These are phyloP conservation scores for Phialophora expanda DNA, from an alignment of 2,329 filamentous ascomycete genomes.

Conservation along the genomic window DNA sequence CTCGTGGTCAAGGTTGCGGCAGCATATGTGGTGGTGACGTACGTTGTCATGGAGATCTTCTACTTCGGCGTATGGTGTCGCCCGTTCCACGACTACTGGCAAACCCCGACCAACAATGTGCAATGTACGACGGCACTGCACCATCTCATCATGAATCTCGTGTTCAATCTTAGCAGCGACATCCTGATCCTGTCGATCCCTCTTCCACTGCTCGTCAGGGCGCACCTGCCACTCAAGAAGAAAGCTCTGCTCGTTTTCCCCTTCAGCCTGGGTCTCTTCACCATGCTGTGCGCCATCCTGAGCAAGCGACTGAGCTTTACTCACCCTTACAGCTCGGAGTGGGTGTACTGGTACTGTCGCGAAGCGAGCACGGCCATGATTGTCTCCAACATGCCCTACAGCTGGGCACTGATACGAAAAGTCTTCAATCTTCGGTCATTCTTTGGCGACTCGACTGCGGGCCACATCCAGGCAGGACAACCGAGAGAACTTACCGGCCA, in stretches of 20 bases:
- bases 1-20: conserved; percentile 48
- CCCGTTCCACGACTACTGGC: conserved; percentile 60
- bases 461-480: conserved; percentile 28
- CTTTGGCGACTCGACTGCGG: conserved; percentile 37
- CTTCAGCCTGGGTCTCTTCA: conserved; percentile 62
- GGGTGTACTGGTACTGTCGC: conserved; percentile 66
- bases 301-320: conserved; percentile 68
- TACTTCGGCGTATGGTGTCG: conserved; percentile 62
- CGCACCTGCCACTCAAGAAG: conserved; percentile 49
- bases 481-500: conserved; percentile 25
- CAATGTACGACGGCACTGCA: conserved; percentile 56
- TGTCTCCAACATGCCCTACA: conserved; percentile 66
- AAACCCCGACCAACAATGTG: conserved; percentile 51
- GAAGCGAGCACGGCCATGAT: conserved; percentile 65
- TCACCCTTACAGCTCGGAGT: conserved; percentile 60
- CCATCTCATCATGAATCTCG: conserved; percentile 55
- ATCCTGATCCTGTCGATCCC: conserved; percentile 54
- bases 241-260: conserved; percentile 62
- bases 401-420: conserved; percentile 62
- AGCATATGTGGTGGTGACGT: conserved; percentile 53
- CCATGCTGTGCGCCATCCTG: conserved; percentile 63
- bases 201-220: conserved; percentile 53
- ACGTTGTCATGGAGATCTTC: conserved; percentile 57
- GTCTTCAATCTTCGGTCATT: conserved; percentile 49
- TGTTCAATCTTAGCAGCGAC: conserved; percentile 57